Base-by-base conservation (phyloP, 495 filamentous ascomycete species). In the Penicillium canariense region DNA sequence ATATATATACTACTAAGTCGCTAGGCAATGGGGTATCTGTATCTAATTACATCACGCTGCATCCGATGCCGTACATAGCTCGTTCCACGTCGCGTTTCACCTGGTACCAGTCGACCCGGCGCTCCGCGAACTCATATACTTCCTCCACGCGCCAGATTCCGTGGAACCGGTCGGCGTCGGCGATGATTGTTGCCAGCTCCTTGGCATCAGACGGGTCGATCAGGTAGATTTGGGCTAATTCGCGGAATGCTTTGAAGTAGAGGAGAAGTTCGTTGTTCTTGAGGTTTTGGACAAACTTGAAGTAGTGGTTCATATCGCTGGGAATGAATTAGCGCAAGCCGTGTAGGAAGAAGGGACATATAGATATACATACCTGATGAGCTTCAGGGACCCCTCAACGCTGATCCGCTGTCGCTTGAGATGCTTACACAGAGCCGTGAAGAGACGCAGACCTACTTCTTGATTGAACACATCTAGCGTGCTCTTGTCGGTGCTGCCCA, bases 401-500 rank as follows among this genome's bases (percentile, higher is more conserved):
- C 85, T 90, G 71, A 99, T 84, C 55, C 94, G 84, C 71, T 97
- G 94, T 35, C 95, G 85, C 75, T 97, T 97, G 49, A 99, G 81
- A 72, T 99, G 95, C 68, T 99, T 97, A 77, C 92, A 96, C 31
- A 97, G 71, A 12, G 87, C 88, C 0, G 86, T 83, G 70, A 97
- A 97, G 15, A 97, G 81, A 15, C 95, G 86, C 34, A 97, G 78
- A 1, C 94, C 95, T 25, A 97, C 93, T 74, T 99, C 94, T 73
- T 96, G 91, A 69, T 96, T 96, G 76, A 99, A 99, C 17, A 97
- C 94, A 63, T 99, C 94, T 17, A 99, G 84, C 77, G 96, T 91
- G 63, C 87, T 92, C 73, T 97, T 97, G 66, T 99, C 94, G 2
- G 91, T 96, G 67, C 88, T 93, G 25, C 94, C 94, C 2, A 86